A percentile compares a stretch with the other conserved stretches of the same genome.
phyloP scores from a whole-genome alignment of 2,329 filamentous ascomycete species.

The Acarospora socialis region DNA sequence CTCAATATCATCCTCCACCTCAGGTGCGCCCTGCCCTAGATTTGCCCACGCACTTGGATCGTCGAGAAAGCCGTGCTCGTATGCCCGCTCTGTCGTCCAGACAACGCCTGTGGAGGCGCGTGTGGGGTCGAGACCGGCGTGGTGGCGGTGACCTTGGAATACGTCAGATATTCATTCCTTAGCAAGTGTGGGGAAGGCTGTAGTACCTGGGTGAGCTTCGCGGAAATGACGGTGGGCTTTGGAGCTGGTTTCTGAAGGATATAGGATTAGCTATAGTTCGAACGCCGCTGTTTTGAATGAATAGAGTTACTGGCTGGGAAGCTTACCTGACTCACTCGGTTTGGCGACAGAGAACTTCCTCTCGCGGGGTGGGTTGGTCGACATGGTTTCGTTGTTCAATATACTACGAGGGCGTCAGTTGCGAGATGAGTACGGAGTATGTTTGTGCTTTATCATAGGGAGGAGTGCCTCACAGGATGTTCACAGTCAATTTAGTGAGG shows the following conservation, averaged over 20 bases:
- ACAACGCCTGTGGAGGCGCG: slow-evolving; percentile 86
- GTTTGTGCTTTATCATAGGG: too few species aligned
- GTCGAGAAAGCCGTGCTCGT: slow-evolving; percentile 74
- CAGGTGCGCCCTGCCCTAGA: slow-evolving; percentile 81
- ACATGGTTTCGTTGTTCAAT: too few species aligned
- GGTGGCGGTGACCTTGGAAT: slow-evolving; percentile 79
- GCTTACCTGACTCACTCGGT: too few species aligned
- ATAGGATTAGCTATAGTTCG: not conserved
- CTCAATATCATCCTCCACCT: slow-evolving; percentile 84
- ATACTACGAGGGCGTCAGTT: too few species aligned
- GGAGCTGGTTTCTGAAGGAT: slow-evolving; percentile 55
- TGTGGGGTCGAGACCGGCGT: slow-evolving; percentile 78
- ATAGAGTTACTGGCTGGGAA: slow-evolving; percentile 3
- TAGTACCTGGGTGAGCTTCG: slow-evolving; percentile 71
- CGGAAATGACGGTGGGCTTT: slow-evolving; percentile 83
- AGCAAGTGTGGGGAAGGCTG: too few species aligned
- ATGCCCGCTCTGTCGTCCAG: slow-evolving; percentile 58
- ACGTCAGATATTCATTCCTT: too few species aligned
- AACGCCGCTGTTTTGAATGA: slow-evolving; percentile 10
- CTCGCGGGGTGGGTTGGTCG: too few species aligned
- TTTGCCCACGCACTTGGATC: slow-evolving; percentile 80
- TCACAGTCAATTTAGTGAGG: too few species aligned
- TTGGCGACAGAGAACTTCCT: too few species aligned
- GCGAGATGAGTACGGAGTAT: too few species aligned
- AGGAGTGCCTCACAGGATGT: too few species aligned